Base-by-base conservation (phyloP, 2,329 filamentous ascomycete species). In the Blumeriella jaapii region DNA sequence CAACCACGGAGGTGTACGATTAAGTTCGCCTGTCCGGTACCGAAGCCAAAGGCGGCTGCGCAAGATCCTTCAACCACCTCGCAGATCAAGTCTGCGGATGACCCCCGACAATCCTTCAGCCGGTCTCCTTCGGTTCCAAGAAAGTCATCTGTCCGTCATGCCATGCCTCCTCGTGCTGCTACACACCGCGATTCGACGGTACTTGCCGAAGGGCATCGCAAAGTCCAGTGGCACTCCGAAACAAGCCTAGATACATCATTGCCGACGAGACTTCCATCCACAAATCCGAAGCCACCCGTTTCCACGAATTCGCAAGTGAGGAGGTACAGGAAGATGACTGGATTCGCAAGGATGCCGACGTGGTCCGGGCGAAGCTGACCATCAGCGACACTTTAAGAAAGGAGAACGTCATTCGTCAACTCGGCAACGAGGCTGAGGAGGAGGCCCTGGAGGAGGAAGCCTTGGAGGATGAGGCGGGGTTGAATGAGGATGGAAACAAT, bases 271-370 rank as follows among this genome's bases (percentile, higher is more conserved):
- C 48, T 13, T 49, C 45, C 15, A 34, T 57, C 9, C 39, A 50
- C 19, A 44, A 42, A 12, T 56, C 53, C 2, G 71, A 78, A 44
- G 65, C 67, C 16, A 75, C 62, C 54, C 74, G 63, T 31, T 96
- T 95, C 55, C 84, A 95, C 56, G 89, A 94, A 52, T 96, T 96
- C 56, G 89, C 84, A 27, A 86, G 81, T 55, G 86, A 83, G 31
- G 69, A 77, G 39, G 68, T 80, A 25, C 75, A 84, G 39, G 82
- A 91, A 42, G 87, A 95, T 39, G 87, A 94, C 50, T 98, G 91
- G 91, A 83, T 93, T 18, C 65, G 65, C 11, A 75, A 80, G 37
- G 79, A 83, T 50, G 36, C 36, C 6, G 48, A 49, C 65, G 72
- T 20, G 67, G 70, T 45, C 15, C 6, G 70, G 72, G 19, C 65